Percentiles rank a stretch among this genome's conserved stretches.
These are phyloP conservation scores for Suhomyces pyralidae DNA, from an alignment of 805 yeast genomes.

Conservation along the genomic window DNA sequence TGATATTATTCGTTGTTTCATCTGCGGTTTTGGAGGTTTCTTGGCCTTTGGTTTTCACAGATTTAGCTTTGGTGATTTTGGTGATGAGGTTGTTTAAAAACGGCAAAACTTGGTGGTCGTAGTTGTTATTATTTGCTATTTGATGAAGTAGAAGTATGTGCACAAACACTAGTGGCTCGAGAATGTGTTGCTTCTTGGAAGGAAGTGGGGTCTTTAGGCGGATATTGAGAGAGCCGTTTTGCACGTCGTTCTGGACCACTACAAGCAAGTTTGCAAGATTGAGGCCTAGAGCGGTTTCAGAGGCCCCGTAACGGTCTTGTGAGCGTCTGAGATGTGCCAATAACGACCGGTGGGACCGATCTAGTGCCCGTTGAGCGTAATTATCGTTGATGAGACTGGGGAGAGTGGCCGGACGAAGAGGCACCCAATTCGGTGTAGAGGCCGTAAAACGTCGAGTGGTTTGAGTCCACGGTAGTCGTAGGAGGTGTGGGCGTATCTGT, in stretches of 20 bases:
- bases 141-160: conserved; percentile 4
- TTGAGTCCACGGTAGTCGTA: neutral
- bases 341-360: neutral
- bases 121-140: neutral
- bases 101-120: neutral
- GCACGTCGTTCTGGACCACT: conserved; percentile 3
- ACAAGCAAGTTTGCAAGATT: conserved; percentile 6
- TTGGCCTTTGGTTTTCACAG: too few species aligned
- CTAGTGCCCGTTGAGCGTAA: neutral
- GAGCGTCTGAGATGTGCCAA: neutral
- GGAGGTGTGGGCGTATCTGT: neutral
- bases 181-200: conserved; percentile 5
- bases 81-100: neutral
- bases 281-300: neutral
- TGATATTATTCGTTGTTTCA: neutral
- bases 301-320: neutral
- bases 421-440: neutral
- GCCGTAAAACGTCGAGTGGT: neutral
- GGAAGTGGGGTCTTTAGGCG: conserved; percentile 6
- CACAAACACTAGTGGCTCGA: conserved; percentile 4
- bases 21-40: neutral
- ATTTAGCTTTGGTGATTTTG: neutral
- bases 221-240: neutral
- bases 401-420: neutral
- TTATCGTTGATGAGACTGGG: neutral